Conservation (phyloP, 2,329 filamentous ascomycete genomes). For the Aspergillus sp. region DNA sequence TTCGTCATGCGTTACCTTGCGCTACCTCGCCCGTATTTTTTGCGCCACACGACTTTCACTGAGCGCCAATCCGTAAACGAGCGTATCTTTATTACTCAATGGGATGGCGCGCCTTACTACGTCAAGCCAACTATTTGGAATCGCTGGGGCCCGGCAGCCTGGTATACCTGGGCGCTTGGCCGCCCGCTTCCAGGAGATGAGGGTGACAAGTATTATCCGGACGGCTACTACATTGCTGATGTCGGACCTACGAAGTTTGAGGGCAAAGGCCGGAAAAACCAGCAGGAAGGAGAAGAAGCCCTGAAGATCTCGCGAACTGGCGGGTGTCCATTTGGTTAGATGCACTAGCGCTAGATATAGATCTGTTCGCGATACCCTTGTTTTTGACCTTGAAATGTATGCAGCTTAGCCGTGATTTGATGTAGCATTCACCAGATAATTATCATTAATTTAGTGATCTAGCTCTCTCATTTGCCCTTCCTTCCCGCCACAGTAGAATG, state of each 20-base stretch:
- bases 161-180: conserved; percentile 49
- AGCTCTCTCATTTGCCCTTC: too few species aligned
- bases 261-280: conserved; percentile 46
- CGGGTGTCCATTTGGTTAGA: conserved; percentile 50
- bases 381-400: not conserved
- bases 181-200: conserved; percentile 50
- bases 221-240: conserved; percentile 54
- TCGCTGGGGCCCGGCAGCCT: conserved; percentile 61
- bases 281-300: conserved; percentile 41
- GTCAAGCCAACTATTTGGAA: conserved; percentile 59
- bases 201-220: conserved; percentile 47
- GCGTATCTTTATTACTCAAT: conserved; percentile 52
- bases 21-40: conserved; percentile 55
- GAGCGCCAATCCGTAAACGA: conserved; percentile 55
- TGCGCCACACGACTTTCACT: conserved; percentile 39
- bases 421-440: not conserved
- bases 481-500: not conserved
- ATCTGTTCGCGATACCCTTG: not conserved
- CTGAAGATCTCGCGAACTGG: conserved; percentile 43
- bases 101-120: conserved; percentile 67
- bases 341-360: not conserved
- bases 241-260: conserved; percentile 60
- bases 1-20: conserved; percentile 58
- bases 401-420: not conserved
- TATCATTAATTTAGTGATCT: too few species aligned